Evolutionary conservation across 2,329 filamentous ascomycete species (phyloP).

Genomic region (Aureobasidium sp.): DNA sequence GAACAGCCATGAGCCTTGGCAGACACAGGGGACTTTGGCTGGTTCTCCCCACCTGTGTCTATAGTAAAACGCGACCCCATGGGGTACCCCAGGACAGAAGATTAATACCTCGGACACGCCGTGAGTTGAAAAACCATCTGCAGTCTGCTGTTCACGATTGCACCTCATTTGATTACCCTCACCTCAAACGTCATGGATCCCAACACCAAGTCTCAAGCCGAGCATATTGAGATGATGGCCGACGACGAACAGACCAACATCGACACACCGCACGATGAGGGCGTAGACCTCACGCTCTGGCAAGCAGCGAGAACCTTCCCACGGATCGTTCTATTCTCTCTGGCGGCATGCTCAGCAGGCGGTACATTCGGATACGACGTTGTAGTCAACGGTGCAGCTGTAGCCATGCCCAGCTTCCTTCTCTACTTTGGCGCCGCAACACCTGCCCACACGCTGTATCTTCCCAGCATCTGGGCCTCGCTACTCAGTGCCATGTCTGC

Average conservation of each 20-base stretch:
- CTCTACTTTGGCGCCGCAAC: conserved; percentile 14
- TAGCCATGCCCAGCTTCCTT: conserved; percentile 4
- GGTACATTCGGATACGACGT: neutral
- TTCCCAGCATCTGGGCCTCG: neutral
- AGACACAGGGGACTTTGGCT: too few relatives aligned
- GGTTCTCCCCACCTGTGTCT: too few relatives aligned
- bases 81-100: too few relatives aligned
- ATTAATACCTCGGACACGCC: too few relatives aligned
- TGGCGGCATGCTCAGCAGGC: neutral
- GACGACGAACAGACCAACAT: neutral
- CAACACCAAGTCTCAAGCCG: neutral
- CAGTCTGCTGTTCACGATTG: too few relatives aligned
- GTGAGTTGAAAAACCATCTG: too few relatives aligned
- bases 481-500: neutral
- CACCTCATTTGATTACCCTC: too few relatives aligned
- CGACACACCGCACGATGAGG: neutral
- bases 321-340: neutral
- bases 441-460: neutral
- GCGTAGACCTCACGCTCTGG: neutral
- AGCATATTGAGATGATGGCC: neutral
- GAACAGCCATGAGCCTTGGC: too few relatives aligned
- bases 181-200: too few relatives aligned
- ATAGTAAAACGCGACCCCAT: too few relatives aligned
- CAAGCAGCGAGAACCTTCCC: neutral
- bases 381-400: conserved; percentile 2